Percentiles rank a stretch among this genome's conserved stretches.
These are phyloP conservation scores for Abortiporus biennis DNA, from an alignment of 1,284 basidiomycete genomes.

Conservation along the genomic window DNA sequence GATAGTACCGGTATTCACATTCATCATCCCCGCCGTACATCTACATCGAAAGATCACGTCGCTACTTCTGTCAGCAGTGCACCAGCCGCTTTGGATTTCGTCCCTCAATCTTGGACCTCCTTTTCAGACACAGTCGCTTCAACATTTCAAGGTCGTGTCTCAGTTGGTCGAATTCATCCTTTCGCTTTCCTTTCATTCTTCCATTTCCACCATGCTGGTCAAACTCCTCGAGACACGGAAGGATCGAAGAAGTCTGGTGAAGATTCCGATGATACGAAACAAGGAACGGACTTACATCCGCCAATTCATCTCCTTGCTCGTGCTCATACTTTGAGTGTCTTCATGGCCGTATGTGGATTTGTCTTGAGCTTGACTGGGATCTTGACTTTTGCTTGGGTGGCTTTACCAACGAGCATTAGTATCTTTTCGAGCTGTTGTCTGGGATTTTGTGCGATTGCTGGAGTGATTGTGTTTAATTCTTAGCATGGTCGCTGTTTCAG, in stretches of 20 bases:
- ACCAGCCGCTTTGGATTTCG: slow-evolving; percentile 4
- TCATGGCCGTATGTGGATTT: slow-evolving; percentile 45
- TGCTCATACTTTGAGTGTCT: slow-evolving; percentile 43
- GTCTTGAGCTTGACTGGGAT: slow-evolving; percentile 43
- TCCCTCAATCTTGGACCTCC: slow-evolving; percentile 1
- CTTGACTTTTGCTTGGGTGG: slow-evolving; percentile 44
- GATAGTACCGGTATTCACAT: neutral
- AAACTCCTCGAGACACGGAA: slow-evolving; percentile 31
- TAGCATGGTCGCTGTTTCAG: too few relatives aligned
- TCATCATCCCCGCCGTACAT: neutral
- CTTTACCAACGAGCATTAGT: slow-evolving; percentile 25
- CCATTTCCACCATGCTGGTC: neutral
- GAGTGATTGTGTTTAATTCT: slow-evolving; percentile 15
- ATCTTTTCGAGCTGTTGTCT: slow-evolving; percentile 4
- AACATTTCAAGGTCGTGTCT: neutral
- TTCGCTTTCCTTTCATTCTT: neutral
- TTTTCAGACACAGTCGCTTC: neutral
- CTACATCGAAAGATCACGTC: neutral
- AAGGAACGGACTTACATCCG: slow-evolving; percentile 10
- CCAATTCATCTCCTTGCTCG: slow-evolving; percentile 43
- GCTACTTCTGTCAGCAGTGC: too few relatives aligned
- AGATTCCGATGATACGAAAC: neutral
- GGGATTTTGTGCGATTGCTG: slow-evolving; percentile 4
- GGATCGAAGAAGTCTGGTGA: slow-evolving; percentile 1
- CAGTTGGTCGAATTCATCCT: neutral